A percentile compares a stretch with the other conserved stretches of the same genome.
Conservation (phyloP, 257 asterid genomes). For the Solanum neorickii region DNA sequence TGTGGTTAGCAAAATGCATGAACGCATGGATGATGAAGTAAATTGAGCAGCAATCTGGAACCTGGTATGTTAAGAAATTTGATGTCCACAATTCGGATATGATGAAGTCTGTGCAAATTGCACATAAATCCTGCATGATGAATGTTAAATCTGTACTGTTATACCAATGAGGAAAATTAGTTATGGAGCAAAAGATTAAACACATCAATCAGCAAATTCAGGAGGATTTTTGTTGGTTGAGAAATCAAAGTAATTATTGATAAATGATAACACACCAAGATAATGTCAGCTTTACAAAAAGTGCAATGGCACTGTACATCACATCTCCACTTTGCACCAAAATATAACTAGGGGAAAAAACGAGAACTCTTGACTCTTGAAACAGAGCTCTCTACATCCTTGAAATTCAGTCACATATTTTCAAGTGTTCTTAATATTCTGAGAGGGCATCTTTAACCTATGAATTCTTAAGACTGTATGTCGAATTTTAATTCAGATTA, state of each 20-base stretch:
- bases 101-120: constrained; percentile 92
- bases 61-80: constrained; percentile 96
- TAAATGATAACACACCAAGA: background rate
- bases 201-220: background rate
- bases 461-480: background rate
- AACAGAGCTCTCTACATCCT: background rate
- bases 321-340: background rate
- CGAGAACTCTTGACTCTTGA: background rate
- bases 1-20: background rate
- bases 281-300: background rate
- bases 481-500: background rate
- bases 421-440: background rate
- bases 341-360: background rate
- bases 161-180: background rate
- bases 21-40: background rate
- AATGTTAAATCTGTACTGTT: constrained; percentile 13
- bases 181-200: background rate
- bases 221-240: background rate
- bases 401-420: background rate
- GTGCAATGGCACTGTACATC: background rate
- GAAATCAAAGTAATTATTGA: background rate
- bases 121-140: constrained; percentile 75
- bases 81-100: constrained; percentile 88
- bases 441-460: background rate
- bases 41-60: constrained; percentile 8